Base-by-base conservation (phyloP, 179 eudicot genomes). In the Dionaea muscipula region DNA sequence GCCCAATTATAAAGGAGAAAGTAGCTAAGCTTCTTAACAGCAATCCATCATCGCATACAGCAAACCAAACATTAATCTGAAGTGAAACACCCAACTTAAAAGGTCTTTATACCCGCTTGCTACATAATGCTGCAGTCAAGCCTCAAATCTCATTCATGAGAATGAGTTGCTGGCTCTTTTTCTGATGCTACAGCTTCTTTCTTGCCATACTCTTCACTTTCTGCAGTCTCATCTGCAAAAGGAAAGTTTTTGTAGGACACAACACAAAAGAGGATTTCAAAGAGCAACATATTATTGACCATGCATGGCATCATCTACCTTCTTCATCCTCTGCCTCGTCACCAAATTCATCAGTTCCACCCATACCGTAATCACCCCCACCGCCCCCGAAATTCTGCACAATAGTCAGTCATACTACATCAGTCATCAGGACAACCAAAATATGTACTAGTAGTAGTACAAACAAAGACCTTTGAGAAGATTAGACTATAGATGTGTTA, bases 371-470 rank as follows among this genome's bases (percentile, higher is more conserved):
- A 51, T 65, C 70, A 57, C 65, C 67, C 56, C 63, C 75, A 56
- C 70, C 70, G 63, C 65, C 61, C 67, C 57, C 55, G 22, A 70
- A 33, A 18, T 70, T 65, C 75, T 65, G 67, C 75, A 65, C 26
- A 55, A 51, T 60, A 23, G 40, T 24, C 13, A n/a, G 59, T 3
- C 26, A 19, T 28, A 28, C n/a, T 24, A 61, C 19, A 55, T 57
- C 49, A 47, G 13, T 8, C 35, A 49, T 2, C 15, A 47, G 13
- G 13, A 24, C 26, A 21, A 43, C 15, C 16, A 9, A 20, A 11
- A 20, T 20, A 12, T 10, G 1, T 47, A 7, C 8, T 14, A n/a
- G 21, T 20, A 47, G 26, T n/a, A 8, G 48, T 7, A 16, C 6
- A 41, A 41, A 18, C 19, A 3, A 44, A n/a, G 21, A 44, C 19